These are phyloP conservation scores for Phytophthora uliginosa DNA, from an alignment of 352 stramenopile species.

Conservation along the genomic window DNA sequence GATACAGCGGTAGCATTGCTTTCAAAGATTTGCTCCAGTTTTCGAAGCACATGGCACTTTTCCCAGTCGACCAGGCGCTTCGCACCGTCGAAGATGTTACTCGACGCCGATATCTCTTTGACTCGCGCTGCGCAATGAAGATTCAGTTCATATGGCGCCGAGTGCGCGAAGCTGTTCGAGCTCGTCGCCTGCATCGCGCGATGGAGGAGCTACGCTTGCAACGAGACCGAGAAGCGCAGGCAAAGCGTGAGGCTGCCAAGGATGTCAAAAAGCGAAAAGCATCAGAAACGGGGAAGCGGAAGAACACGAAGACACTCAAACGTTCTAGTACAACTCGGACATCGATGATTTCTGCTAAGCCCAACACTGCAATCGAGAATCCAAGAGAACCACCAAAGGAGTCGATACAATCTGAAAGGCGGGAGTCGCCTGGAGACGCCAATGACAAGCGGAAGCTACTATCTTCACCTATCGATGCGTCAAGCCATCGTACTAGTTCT, in stretches of 20 bases:
- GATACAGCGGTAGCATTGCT: slow-evolving; percentile 46
- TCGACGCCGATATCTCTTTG: slow-evolving; percentile 57
- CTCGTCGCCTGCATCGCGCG: slow-evolving; percentile 48
- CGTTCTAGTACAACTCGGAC: slow-evolving; percentile 25
- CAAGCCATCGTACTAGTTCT: slow-evolving; percentile 18
- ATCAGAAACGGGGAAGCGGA: slow-evolving; percentile 32
- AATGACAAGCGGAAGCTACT: slow-evolving; percentile 16
- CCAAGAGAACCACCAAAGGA: slow-evolving; percentile 10
- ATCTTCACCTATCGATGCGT: slow-evolving; percentile 16
- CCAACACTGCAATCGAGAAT: slow-evolving; percentile 1
- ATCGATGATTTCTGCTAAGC: slow-evolving; percentile 24
- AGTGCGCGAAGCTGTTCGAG: slow-evolving; percentile 50
- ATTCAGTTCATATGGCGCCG: slow-evolving; percentile 72
- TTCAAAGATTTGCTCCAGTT: slow-evolving; percentile 75
- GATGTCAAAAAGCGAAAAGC: slow-evolving; percentile 35
- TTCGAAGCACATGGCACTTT: slow-evolving; percentile 75
- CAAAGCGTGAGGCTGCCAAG: slow-evolving; percentile 32
- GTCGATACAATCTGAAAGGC: not conserved
- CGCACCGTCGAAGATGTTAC: slow-evolving; percentile 67
- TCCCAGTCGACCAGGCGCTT: slow-evolving; percentile 73
- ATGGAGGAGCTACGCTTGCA: slow-evolving; percentile 57
- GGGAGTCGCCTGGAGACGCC: not conserved
- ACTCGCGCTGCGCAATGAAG: slow-evolving; percentile 63
- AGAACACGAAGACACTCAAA: slow-evolving; percentile 23
- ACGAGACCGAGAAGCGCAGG: slow-evolving; percentile 54